These are phyloP conservation scores for Scheffersomyces coipomensis DNA, from an alignment of 805 yeast species.

Conservation along the genomic window DNA sequence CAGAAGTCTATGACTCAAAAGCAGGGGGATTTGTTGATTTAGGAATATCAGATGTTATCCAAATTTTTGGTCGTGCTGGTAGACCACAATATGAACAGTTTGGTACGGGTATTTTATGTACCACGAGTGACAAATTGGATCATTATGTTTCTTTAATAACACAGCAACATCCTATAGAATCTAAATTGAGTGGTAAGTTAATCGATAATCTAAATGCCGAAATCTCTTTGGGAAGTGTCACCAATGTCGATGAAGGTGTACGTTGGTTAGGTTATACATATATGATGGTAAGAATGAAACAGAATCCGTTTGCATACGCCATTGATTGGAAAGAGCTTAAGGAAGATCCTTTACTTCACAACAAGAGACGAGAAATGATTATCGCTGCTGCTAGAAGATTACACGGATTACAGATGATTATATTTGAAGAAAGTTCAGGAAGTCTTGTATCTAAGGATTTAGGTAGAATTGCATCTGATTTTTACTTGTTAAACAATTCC, in stretches of 20 bases:
- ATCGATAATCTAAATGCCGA: conserved; percentile 96
- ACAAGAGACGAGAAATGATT: conserved; percentile 73
- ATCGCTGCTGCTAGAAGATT: conserved; percentile 76
- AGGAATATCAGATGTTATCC: conserved; percentile 95
- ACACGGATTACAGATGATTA: conserved; percentile 90
- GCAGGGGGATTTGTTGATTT: conserved; percentile 92
- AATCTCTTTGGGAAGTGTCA: conserved; percentile 91
- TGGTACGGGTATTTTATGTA: conserved; percentile 91
- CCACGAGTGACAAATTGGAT: conserved; percentile 76
- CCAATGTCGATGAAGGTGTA: conserved; percentile 90
- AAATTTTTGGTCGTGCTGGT: conserved; percentile 99
- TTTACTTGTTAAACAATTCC: conserved; percentile 78
- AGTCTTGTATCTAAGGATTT: conserved; percentile 81
- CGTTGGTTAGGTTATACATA: conserved; percentile 98
- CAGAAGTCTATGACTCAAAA: conserved; percentile 91
- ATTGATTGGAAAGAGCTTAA: conserved; percentile 82
- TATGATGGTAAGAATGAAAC: conserved; percentile 88
- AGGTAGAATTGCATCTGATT: conserved; percentile 94
- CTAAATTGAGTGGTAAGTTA: conserved; percentile 69
- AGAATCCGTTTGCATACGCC: conserved; percentile 91
- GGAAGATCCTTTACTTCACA: conserved; percentile 78
- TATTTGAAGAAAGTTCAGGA: conserved; percentile 81
- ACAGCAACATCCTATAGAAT: conserved; percentile 96
- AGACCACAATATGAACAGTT: conserved; percentile 92
- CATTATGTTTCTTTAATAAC: conserved; percentile 87